phyloP scores from a whole-genome alignment of 192 early-diverging fungal genomes.

The Coemansia sp. region DNA sequence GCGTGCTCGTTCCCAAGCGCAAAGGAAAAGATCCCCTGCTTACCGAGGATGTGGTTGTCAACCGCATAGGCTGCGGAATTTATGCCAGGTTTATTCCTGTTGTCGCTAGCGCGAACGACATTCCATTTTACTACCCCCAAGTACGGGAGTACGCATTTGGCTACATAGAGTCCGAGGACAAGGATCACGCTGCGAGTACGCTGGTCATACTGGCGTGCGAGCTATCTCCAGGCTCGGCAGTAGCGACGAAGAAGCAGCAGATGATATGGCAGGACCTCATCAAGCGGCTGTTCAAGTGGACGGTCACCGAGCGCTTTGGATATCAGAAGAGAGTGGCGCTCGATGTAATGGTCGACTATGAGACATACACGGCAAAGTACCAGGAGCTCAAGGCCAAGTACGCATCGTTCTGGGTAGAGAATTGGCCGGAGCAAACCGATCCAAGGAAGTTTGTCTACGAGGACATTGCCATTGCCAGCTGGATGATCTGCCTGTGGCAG shows the following conservation, averaged over 20 bases:
- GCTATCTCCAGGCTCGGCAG: constrained; percentile 10
- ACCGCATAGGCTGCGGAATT: background rate
- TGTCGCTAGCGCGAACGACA: constrained; percentile 1
- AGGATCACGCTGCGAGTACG: background rate
- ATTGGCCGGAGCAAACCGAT: constrained; percentile 84
- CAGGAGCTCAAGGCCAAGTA: constrained; percentile 67
- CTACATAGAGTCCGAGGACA: constrained; percentile 7
- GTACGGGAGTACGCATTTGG: constrained; percentile 40
- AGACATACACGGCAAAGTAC: constrained; percentile 65
- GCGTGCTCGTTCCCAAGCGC: constrained; percentile 46
- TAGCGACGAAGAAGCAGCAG: constrained; percentile 57
- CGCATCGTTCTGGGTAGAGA: constrained; percentile 62
- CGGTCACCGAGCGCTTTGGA: constrained; percentile 65
- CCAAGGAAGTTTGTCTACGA: constrained; percentile 83
- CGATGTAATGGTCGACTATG: constrained; percentile 71
- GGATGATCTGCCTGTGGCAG: constrained; percentile 76
- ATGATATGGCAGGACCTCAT: constrained; percentile 61
- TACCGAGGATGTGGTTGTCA: constrained; percentile 37
- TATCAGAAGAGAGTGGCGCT: constrained; percentile 70
- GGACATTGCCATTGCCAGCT: constrained; percentile 85
- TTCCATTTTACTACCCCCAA: constrained; percentile 55
- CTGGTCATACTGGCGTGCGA: constrained; percentile 29
- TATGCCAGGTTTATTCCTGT: constrained; percentile 37
- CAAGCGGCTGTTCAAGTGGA: constrained; percentile 73
- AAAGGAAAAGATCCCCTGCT: constrained; percentile 34